Evolutionary conservation across 306 rosid species (phyloP), one percentile per base, ranked within the genome.

Genomic region (Cyamopsis tetragonoloba): DNA sequence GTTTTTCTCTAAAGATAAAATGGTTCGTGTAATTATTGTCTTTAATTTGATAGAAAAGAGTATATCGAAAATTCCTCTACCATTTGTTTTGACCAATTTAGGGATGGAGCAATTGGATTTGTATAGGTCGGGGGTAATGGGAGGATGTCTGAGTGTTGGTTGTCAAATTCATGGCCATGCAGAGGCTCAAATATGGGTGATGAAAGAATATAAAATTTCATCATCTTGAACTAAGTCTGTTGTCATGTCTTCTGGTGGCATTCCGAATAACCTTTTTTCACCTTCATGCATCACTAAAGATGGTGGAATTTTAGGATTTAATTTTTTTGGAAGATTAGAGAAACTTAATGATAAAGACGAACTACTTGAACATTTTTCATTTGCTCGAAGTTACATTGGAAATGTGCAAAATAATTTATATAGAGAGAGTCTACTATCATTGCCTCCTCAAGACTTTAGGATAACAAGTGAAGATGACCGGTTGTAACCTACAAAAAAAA

Each of bases 121-220:
- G 0, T 34, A 35, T 20, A 4, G 15, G 19, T 57, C 68, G 30
- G 3, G 41, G 3, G 13, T 55, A 10, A 0, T 58, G n/a, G 65
- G 58, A 41, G 58, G 56, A 39, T 76, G 39, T 22, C 75, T 76
- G 11, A 19, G 58, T 9, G 3, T 66, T 0, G 43, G 3, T 17
- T 3, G 2, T 5, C 0, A 0, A 2, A 5, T 4, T 4, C 3
- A 3, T 1, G 4, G 34, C 14, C 0, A 5, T 5, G 19, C 3
- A 0, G 3, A 0, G 15, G 11, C 3, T 17, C 62, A 67, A 3
- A 66, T 74, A 66, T 56, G 79, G 68, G 13, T 74, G 30, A 64
- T 74, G 79, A 23, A 44, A 34, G 60, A 74, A 41, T 73, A 73
- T 42, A 50, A 37, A 6, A 19, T 31, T 58, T 39, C 5, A 7